Base-by-base conservation (phyloP, 345 rosid genomes). In the Corchorus olitorius region DNA sequence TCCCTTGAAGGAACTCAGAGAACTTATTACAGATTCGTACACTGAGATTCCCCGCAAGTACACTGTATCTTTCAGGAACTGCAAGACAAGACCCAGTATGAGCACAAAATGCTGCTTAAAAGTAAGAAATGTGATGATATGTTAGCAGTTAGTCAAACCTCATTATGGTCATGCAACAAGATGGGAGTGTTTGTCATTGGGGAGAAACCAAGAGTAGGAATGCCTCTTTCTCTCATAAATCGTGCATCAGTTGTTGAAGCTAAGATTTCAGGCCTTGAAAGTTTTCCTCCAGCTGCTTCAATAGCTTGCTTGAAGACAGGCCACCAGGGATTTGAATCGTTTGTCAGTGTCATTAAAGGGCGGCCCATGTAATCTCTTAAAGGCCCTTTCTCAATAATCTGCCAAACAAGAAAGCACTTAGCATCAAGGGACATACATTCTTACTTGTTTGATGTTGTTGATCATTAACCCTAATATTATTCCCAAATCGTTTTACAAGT, bases 261-360 rank as follows among this genome's bases (percentile, higher is more conserved):
- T 84, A 93, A 85, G 27, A 95, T 93, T 82, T 95, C 99, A 45
- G 99, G 93, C 79, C 88, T 89, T 27, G 87, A 86, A 39, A 93
- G 93, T 80, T 85, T 90, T 74, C 91, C 97, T 76, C 98, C 97
- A 43, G 85, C 89, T 65, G 92, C 92, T 71, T 75, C 81, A 19
- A 93, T 84, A 75, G 91, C 93, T 84, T 85, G 82, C 75, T 85
- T 90, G 84, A 95, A 95, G 72, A 88, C 84, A 75, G 83, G 55
- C 97, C 99, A 95, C 99, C 97, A 93, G 3, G 94, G 97, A 85
- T 93, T 95, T 9, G 97, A 88, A 77, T 83, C 89, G 80, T 95
- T 82, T 13, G 92, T 85, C 63, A 80, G 75, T 22, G 99, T 95
- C 88, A 89, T 71, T 49, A 93, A 53, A 0, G 93, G 94, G 48